Conservation (phyloP, 2,329 filamentous ascomycete genomes). For the Aspergillus carbonarius region DNA sequence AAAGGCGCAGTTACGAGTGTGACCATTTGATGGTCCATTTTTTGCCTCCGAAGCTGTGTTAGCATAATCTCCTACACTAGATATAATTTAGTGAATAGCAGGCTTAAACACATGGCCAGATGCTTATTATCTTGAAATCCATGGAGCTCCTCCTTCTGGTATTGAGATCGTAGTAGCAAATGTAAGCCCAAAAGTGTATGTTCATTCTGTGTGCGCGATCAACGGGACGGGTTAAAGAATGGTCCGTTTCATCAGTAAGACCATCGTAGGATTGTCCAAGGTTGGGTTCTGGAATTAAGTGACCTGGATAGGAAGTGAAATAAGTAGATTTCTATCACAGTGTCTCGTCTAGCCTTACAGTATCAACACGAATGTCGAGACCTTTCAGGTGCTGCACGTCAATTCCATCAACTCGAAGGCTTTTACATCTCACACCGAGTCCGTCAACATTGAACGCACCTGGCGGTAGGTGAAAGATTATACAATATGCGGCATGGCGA, state of each 20-base stretch:
- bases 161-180: neutral
- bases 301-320: constrained; percentile 7
- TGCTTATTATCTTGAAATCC: constrained; percentile 9
- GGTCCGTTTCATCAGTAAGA: constrained; percentile 1
- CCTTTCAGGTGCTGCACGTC: constrained; percentile 4
- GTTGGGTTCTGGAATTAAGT: constrained; percentile 2
- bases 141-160: constrained; percentile 1
- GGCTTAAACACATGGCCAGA: neutral
- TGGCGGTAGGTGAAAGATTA: neutral
- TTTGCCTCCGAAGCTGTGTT: constrained; percentile 6
- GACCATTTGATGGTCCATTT: constrained; percentile 13
- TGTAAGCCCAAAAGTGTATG: constrained; percentile 4
- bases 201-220: constrained; percentile 9
- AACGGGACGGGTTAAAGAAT: neutral
- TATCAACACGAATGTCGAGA: constrained; percentile 4
- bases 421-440: neutral
- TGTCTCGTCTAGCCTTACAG: neutral
- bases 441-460: neutral
- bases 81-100: constrained; percentile 1
- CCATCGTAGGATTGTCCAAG: constrained; percentile 1
- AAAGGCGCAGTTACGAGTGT: constrained; percentile 10
- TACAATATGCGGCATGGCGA: neutral
- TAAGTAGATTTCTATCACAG: neutral
- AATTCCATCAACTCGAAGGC: constrained; percentile 4
- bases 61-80: constrained; percentile 17